Evolutionary conservation across 495 filamentous ascomycete species (phyloP), one percentile per base, ranked within the genome.

Genomic region (Hyaloscypha bicolor): DNA sequence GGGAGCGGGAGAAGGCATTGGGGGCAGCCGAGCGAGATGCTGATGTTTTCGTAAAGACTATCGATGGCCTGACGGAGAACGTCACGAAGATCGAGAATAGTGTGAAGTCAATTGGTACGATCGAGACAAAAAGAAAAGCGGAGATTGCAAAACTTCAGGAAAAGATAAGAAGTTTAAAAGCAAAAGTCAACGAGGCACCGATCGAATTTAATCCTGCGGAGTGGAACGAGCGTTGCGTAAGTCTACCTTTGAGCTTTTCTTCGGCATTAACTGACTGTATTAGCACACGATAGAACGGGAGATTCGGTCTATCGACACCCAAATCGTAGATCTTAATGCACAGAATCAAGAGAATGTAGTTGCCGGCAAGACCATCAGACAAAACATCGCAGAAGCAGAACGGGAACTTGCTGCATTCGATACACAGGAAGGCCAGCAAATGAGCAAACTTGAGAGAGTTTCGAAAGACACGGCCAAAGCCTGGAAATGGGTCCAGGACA

Each of bases 401-500:
- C 66, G 71, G 16, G 83, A 90, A 48, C 69, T 93, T n/a, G 71
- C 76, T 35, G 79, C 76, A 32, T 79, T 97, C 32, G 82, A 93
- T 52, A 94, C 94, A 2, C 87, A 91, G 64, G 82, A 87, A 29
- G 95, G 95, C 14, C 90, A 91, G 70, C 88, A 91, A 65, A 82
- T 89, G 66, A 84, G 71, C 52, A 87, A 89, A 69, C 81, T 97
- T 11, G 78, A 76, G 45, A 75, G 69, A 8, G 2, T 80, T 2
- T 88, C 90, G 4, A 52, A 35, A 0, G 92, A 98, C 63, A 87
- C 90, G 3, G 78, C 81, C 12, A 82, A 74, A 71, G 90, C 88
- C 29, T 97, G 93, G 87, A 83, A 87, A 56, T 98, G 93, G 92
- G 78, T 97, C 64, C 82, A 89, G 68, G 74, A 87, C 3, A 87